Conservation (phyloP, 441 rosid species). For the Lepidium campestre region DNA sequence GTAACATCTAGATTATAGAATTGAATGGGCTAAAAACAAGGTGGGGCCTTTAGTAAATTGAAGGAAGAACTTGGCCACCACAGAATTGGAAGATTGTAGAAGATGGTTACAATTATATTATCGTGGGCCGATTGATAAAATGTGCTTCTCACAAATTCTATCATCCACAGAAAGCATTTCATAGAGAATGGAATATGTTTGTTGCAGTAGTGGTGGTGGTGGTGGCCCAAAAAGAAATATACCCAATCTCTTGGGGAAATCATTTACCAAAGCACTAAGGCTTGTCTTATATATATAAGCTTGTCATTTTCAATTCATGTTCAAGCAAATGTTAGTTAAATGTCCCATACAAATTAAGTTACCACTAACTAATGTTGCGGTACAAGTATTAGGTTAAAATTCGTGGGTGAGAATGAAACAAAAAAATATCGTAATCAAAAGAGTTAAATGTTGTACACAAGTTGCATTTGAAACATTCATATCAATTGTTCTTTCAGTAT, state of each 20-base stretch:
- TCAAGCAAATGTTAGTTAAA: no score
- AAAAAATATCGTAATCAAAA: constrained; percentile 22
- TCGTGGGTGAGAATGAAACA: not conserved
- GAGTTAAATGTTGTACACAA: constrained; percentile 24
- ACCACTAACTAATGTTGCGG: not conserved
- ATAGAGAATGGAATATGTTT: constrained; percentile 6
- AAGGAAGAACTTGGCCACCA: constrained; percentile 3
- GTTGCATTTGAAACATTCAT: constrained; percentile 18
- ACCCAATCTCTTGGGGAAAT: constrained; percentile 12
- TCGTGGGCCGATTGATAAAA: constrained; percentile 9
- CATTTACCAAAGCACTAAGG: not conserved
- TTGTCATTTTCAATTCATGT: no score
- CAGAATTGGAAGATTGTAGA: constrained; percentile 23
- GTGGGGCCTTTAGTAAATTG: constrained; percentile 11
- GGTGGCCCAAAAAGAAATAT: constrained; percentile 11
- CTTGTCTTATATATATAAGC: constrained; percentile 1
- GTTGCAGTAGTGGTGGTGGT: constrained; percentile 18
- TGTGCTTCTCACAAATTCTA: not conserved
- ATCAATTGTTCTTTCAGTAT: constrained; percentile 21
- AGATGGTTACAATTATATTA: constrained; percentile 1
- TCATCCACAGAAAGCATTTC: constrained; percentile 17
- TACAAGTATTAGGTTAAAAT: not conserved
- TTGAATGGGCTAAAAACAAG: not conserved
- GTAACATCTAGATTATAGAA: constrained; percentile 15
- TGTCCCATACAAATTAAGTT: not conserved